phyloP scores from a whole-genome alignment of 345 rosid species.

The Aquilaria malaccensis region DNA sequence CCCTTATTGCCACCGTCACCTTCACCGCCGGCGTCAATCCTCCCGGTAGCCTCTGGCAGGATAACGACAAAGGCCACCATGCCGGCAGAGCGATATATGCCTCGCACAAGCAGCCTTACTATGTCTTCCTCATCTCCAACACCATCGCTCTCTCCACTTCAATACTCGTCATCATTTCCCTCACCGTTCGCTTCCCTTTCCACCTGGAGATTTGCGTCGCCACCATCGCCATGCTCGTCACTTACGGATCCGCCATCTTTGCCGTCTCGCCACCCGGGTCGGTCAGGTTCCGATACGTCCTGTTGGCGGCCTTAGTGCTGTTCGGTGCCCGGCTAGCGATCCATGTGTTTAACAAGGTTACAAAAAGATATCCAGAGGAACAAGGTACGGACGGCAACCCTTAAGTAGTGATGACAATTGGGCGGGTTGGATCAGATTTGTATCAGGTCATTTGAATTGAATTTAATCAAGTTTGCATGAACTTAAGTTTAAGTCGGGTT shows the following conservation, averaged over 20 bases:
- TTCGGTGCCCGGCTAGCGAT: no score
- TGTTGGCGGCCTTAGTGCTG: background rate
- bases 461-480: no score
- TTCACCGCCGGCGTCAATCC: slow-evolving; percentile 16
- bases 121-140: slow-evolving; percentile 16
- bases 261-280: slow-evolving; percentile 7
- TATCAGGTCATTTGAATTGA: no score
- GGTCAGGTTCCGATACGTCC: slow-evolving; percentile 5
- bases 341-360: no score
- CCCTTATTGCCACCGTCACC: slow-evolving; percentile 14
- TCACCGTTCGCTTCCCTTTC: slow-evolving; percentile 15
- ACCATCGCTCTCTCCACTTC: slow-evolving; percentile 10
- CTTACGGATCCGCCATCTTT: slow-evolving; percentile 13
- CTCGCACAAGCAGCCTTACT: background rate
- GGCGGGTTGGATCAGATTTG: no score
- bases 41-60: slow-evolving; percentile 23
- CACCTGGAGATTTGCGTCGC: slow-evolving; percentile 13
- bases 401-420: no score
- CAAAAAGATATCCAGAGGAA: no score
- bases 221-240: slow-evolving; percentile 11
- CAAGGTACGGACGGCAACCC: no score
- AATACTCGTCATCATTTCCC: slow-evolving; percentile 2
- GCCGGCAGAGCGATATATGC: slow-evolving; percentile 15
- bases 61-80: background rate
- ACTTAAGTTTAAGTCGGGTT: no score